These are phyloP conservation scores for Candida freyschussii DNA, from an alignment of 1,139 yeast genomes.

Conservation along the genomic window DNA sequence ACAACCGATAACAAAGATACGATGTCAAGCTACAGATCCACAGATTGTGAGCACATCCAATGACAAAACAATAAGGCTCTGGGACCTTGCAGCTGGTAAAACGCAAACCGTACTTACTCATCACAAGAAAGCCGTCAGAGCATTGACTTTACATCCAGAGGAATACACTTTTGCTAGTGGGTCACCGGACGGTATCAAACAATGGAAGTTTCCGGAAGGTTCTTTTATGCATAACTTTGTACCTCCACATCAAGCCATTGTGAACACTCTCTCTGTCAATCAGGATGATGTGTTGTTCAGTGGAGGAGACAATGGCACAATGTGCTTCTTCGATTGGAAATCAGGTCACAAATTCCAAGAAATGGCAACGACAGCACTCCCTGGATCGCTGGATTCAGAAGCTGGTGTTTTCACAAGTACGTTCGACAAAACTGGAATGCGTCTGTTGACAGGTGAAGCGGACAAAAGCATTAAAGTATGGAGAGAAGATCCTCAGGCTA, in stretches of 20 bases:
- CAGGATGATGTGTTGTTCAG: slow-evolving; percentile 67
- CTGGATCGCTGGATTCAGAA: slow-evolving; percentile 67
- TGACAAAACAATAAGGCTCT: slow-evolving; percentile 79
- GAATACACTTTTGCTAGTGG: slow-evolving; percentile 80
- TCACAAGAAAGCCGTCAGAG: slow-evolving; percentile 78
- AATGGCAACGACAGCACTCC: slow-evolving; percentile 48
- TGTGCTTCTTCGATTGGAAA: slow-evolving; percentile 76
- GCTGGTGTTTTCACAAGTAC: slow-evolving; percentile 66
- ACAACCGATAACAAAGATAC: slow-evolving; percentile 65
- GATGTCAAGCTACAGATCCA: slow-evolving; percentile 70
- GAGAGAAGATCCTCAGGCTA: slow-evolving; percentile 51
- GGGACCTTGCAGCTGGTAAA: slow-evolving; percentile 76
- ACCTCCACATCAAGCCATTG: slow-evolving; percentile 46
- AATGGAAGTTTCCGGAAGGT: slow-evolving; percentile 83
- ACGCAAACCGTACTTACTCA: slow-evolving; percentile 64
- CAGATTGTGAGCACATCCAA: slow-evolving; percentile 79
- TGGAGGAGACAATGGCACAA: slow-evolving; percentile 80
- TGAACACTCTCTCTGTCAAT: slow-evolving; percentile 67
- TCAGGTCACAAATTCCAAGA: slow-evolving; percentile 61
- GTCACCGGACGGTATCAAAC: slow-evolving; percentile 72
- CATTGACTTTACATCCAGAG: slow-evolving; percentile 61
- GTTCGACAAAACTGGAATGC: slow-evolving; percentile 76
- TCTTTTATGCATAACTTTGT: slow-evolving; percentile 53
- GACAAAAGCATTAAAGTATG: slow-evolving; percentile 88
- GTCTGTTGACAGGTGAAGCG: slow-evolving; percentile 82